phyloP scores from a whole-genome alignment of 306 rosid genomes.

The Trifolium pratense region DNA sequence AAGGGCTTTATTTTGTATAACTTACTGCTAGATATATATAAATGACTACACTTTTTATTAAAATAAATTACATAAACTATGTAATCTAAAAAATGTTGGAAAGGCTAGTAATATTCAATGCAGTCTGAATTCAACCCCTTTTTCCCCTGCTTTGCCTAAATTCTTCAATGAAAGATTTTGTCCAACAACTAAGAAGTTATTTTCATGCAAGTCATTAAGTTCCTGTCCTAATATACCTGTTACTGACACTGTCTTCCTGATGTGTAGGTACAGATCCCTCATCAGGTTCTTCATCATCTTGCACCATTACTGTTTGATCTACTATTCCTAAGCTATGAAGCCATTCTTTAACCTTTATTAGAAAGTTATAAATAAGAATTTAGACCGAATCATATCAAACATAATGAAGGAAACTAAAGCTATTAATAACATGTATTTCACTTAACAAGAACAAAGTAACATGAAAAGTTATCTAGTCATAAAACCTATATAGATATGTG shows the following conservation, averaged over 20 bases:
- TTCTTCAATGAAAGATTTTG: slow-evolving; percentile 9
- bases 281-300: slow-evolving; percentile 87
- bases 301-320: slow-evolving; percentile 77
- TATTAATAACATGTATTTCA: slow-evolving; percentile 21
- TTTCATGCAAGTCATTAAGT: slow-evolving; percentile 25
- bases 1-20: slow-evolving; percentile 20
- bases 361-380: slow-evolving; percentile 26
- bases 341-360: slow-evolving; percentile 85
- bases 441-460: slow-evolving; percentile 30
- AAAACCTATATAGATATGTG: slow-evolving; percentile 17
- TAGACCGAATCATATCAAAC: slow-evolving; percentile 25
- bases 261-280: slow-evolving; percentile 75
- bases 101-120: slow-evolving; percentile 22
- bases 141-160: slow-evolving; percentile 3
- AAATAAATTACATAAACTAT: slow-evolving; percentile 14
- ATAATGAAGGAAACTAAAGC: slow-evolving; percentile 38
- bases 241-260: slow-evolving; percentile 65
- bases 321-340: slow-evolving; percentile 81
- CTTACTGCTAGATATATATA: slow-evolving; percentile 12
- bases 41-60: slow-evolving; percentile 1
- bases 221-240: slow-evolving; percentile 54
- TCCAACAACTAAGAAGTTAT: slow-evolving; percentile 17
- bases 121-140: slow-evolving; percentile 30
- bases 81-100: slow-evolving; percentile 25
- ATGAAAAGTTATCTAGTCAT: slow-evolving; percentile 10